These are phyloP conservation scores for Diaporthe longicolla DNA, from an alignment of 2,329 filamentous ascomycete genomes.

Conservation along the genomic window DNA sequence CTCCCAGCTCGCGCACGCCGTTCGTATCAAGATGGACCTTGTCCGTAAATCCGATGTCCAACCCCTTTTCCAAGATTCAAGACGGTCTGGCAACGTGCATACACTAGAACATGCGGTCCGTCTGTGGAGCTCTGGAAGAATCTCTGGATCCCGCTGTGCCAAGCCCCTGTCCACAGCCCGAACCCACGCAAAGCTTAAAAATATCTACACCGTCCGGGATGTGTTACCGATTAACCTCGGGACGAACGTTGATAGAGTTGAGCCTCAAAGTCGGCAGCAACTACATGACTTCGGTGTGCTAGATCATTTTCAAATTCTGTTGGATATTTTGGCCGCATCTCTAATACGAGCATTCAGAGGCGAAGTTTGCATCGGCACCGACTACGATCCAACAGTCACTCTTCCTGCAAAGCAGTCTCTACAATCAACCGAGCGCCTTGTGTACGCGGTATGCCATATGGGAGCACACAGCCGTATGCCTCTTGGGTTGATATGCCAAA, in stretches of 20 bases:
- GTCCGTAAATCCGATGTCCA: constrained; percentile 22
- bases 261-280: neutral
- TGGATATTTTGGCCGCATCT: no score
- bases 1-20: neutral
- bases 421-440: neutral
- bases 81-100: neutral
- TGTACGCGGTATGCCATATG: neutral
- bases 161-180: neutral
- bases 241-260: no score
- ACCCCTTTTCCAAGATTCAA: neutral
- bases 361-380: neutral
- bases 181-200: constrained; percentile 1
- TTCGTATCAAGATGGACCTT: constrained; percentile 1
- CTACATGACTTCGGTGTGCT: no score
- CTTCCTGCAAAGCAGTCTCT: neutral
- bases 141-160: neutral
- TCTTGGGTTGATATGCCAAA: neutral
- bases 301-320: no score
- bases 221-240: neutral
- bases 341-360: no score
- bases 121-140: neutral
- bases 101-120: neutral
- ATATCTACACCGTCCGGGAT: neutral
- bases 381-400: neutral
- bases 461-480: neutral